Conservation (phyloP, 1,139 yeast genomes). For the Barnettozyma hawaiiensis region DNA sequence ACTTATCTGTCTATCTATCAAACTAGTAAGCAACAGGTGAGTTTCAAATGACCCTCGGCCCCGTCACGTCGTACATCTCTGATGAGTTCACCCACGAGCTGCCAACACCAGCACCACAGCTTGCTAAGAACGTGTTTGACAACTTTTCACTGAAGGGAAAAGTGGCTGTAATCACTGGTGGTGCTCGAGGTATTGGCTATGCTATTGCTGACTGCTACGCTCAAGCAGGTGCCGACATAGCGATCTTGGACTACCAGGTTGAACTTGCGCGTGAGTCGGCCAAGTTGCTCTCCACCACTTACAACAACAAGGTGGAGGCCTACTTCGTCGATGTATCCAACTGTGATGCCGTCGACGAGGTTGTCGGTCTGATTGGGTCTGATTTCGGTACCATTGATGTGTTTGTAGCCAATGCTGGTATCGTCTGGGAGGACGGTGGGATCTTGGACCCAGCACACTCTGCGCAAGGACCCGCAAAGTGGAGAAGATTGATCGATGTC, state of each 20-base stretch:
- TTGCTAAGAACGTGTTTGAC: constrained; percentile 35
- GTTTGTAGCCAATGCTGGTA: constrained; percentile 88
- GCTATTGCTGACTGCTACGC: constrained; percentile 83
- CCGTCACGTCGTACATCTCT: constrained; percentile 28
- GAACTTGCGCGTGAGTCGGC: constrained; percentile 60
- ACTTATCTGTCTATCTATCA: not conserved
- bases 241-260: constrained; percentile 64
- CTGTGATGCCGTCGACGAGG: constrained; percentile 50
- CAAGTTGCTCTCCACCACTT: constrained; percentile 51
- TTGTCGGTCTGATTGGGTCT: constrained; percentile 49
- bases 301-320: constrained; percentile 64
- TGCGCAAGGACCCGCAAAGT: constrained; percentile 47
- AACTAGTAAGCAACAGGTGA: not conserved
- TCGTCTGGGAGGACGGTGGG: constrained; percentile 77
- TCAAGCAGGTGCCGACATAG: constrained; percentile 86
- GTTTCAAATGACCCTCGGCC: constrained; percentile 5
- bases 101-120: constrained; percentile 28
- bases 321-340: constrained; percentile 65
- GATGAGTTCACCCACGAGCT: constrained; percentile 26
- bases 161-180: constrained; percentile 84
- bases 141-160: constrained; percentile 70
- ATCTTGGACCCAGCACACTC: constrained; percentile 47
- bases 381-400: constrained; percentile 78
- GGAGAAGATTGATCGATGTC: constrained; percentile 65
- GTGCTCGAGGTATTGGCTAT: constrained; percentile 78